phyloP scores from a whole-genome alignment of 768 basidiomycete genomes.

The Thelephora aurantiotincta region DNA sequence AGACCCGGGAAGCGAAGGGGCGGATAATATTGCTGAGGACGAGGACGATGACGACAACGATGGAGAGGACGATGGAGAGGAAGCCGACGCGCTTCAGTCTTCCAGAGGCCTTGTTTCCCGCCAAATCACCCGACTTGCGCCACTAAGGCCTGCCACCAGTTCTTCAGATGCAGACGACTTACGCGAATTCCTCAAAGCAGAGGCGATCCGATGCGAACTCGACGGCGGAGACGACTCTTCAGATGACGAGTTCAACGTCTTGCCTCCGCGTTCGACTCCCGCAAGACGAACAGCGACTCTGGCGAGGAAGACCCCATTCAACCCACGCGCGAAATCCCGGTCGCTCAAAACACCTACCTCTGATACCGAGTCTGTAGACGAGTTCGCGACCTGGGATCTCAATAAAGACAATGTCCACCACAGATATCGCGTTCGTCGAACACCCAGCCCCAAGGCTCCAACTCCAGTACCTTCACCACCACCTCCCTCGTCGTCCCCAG shows the following conservation, averaged over 20 bases:
- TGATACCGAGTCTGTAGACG: constrained; percentile 13
- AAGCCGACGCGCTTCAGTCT: constrained; percentile 36
- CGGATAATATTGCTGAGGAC: constrained; percentile 24
- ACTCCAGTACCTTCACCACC: background rate
- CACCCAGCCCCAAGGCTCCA: background rate
- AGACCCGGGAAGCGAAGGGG: constrained; percentile 24
- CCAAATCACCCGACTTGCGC: constrained; percentile 20
- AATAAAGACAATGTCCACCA: constrained; percentile 3
- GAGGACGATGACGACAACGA: constrained; percentile 31
- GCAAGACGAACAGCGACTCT: background rate
- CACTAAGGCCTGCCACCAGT: constrained; percentile 28
- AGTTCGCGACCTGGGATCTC: constrained; percentile 11
- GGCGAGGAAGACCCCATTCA: background rate
- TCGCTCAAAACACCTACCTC: background rate
- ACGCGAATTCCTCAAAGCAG: constrained; percentile 52
- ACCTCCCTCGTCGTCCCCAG: background rate
- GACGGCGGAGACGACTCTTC: constrained; percentile 31
- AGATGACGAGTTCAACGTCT: constrained; percentile 17
- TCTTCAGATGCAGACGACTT: constrained; percentile 49
- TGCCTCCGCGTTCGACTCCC: constrained; percentile 12
- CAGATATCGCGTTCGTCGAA: background rate
- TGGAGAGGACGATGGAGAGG: constrained; percentile 42
- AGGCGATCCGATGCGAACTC: constrained; percentile 33
- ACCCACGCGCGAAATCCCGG: constrained; percentile 1
- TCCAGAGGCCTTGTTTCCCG: constrained; percentile 19